Base-by-base conservation (phyloP, 108 stramenopile genomes). In the Fragilariopsis cylindrus region DNA sequence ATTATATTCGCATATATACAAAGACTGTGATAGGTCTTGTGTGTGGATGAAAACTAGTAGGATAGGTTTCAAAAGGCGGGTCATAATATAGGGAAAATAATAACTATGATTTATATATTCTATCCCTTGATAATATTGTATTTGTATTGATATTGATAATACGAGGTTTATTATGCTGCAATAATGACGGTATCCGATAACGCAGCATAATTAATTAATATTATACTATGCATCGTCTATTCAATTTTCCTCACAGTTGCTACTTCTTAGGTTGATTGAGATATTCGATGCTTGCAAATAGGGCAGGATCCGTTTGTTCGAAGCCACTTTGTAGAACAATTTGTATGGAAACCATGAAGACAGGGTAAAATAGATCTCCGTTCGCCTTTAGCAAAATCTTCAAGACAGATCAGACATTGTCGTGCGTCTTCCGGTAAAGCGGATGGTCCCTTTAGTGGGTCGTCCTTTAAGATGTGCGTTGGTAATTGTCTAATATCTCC, bases 261-360 rank as follows among this genome's bases (percentile, higher is more conserved):
- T 30, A 30, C 30, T 30, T 30, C 30, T 30, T 30, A 30, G 30
- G 30, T 30, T 30, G 30, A 21, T 30, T 21, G 11, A 30, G 60
- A 62, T 63, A 73, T 62, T 4, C 50, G 55, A 68, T 78, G 74
- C 56, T 94, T 92, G 68, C 93, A 94, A 60, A 92, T 76, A 11
- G 93, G 93, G 81, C 93, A 94, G 48, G 70, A 77, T 43, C 79
- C 88, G 66, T 82, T 90, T n/a, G 74, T 67, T 42, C 75, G 84
- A 60, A 97, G 70, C 95, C 95, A 96, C 63, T 84, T 87, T 50
- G 90, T 88, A 60, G 92, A 88, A 70, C 97, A 97, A 1, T 80
- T 77, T 16, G 65, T 68, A 83, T 97, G 97, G 81, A 95, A 97
- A 7, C 83, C 85, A 81, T 97, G 97, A 42, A 88, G 68, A 73